phyloP scores from a whole-genome alignment of 2,329 filamentous ascomycete species.

The Nigrospora oryzae region DNA sequence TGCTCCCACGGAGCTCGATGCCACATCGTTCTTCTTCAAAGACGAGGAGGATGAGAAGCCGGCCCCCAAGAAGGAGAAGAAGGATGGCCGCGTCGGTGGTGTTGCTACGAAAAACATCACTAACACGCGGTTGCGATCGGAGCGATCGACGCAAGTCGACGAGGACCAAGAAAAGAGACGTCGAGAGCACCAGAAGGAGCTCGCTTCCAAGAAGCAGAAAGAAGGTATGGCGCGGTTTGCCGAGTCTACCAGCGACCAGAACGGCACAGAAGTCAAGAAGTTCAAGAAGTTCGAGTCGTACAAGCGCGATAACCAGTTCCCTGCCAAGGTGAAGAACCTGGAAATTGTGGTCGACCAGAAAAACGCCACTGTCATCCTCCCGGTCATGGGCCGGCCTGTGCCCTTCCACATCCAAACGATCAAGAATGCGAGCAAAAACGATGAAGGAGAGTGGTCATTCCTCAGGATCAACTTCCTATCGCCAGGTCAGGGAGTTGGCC shows the following conservation, averaged over 20 bases:
- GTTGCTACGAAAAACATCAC: conserved; percentile 94
- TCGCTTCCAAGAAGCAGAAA: conserved; percentile 78
- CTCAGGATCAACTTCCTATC: conserved; percentile 96
- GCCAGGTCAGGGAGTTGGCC: conserved; percentile 90
- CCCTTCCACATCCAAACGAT: conserved; percentile 97
- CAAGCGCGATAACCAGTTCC: conserved; percentile 94
- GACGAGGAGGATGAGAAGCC: conserved; percentile 85
- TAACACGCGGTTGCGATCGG: conserved; percentile 83
- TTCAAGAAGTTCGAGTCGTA: conserved; percentile 99
- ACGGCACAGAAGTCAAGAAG: conserved; percentile 91
- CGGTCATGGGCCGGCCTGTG: conserved; percentile 94
- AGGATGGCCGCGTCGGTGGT: conserved; percentile 71
- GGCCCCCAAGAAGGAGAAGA: conserved; percentile 85
- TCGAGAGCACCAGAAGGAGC: conserved; percentile 86
- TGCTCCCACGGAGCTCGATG: conserved; percentile 82
- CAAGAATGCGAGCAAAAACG: conserved; percentile 97
- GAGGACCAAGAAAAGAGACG: conserved; percentile 84
- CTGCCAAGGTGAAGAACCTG: conserved; percentile 71
- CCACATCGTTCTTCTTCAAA: conserved; percentile 97
- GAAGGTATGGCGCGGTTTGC: conserved; percentile 81
- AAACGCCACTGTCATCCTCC: conserved; percentile 81
- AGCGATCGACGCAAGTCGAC: conserved; percentile 78
- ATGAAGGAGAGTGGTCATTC: conserved; percentile 90
- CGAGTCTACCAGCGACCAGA: conserved; percentile 74
- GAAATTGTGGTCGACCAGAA: conserved; percentile 87